Evolutionary conservation across 179 eudicot genomes (phyloP), one percentile per base, ranked within the genome.

Genomic region (Actinidia arguta): DNA sequence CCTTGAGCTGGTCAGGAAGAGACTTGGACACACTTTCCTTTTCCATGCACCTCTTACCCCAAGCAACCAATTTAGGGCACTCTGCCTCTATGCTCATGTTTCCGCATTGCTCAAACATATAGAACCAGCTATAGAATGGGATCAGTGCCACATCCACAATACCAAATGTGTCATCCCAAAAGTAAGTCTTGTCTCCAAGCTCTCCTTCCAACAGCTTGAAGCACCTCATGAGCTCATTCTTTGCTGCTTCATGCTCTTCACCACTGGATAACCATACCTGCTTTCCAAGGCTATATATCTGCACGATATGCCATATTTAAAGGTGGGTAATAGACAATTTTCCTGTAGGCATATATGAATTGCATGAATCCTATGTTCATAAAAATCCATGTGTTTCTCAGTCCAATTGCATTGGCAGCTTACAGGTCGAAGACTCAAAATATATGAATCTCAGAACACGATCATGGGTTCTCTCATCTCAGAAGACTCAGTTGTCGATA

Each of bases 21-120:
- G 47, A 66, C 31, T 50, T 80, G 13, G 87, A 69, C 85, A 56
- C 88, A 83, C 79, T 81, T 17, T 85, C 85, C 52, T 39, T 83
- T 9, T 81, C 20, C 79, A 87, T 25, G 54, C 89, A 89, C 82
- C 87, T 85, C 51, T 81, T 83, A 59, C 50, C 83, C 84, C 84
- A 82, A 39, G 56, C 81, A 63, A 67, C 67, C 68, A 76, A 17
- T 63, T 56, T 76, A 4, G 83, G 83, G 64, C 79, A 81, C 73
- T 81, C 83, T 62, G 51, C 66, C 20, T 74, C 83, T 39, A 81
- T 63, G 50, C 55, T 81, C 51, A 74, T 27, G 2, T 74, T 74
- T 0, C 66, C 83, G 10, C 14, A 22, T 0, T 70, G 64, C 54
- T 75, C 66, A 55, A 62, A 20, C 17, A 55, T 17, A 22, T 81